Percentiles rank a stretch among this genome's conserved stretches.
Evolutionary conservation across 1,284 basidiomycete species (phyloP).

Genomic region (Ustilago trichophora): DNA sequence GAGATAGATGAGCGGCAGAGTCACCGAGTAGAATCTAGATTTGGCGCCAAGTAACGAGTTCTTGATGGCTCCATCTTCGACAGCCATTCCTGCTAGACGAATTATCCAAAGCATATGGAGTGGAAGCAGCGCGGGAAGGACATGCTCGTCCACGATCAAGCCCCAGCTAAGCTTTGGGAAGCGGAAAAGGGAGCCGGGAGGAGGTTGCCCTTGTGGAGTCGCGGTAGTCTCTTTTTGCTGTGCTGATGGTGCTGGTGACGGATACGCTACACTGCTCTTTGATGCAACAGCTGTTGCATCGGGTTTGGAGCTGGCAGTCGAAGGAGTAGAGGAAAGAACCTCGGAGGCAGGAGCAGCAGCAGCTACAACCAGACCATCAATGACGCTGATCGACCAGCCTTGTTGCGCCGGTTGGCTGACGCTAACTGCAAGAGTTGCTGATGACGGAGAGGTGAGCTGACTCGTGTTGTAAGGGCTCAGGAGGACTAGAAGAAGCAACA

Average conservation of each 20-base stretch:
- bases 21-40: slow-evolving; percentile 29
- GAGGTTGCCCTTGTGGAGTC: slow-evolving; percentile 25
- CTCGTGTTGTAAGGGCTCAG: slow-evolving; percentile 34
- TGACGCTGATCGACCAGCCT: slow-evolving; percentile 36
- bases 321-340: slow-evolving; percentile 1
- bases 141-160: slow-evolving; percentile 35
- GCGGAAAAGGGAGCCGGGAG: slow-evolving; percentile 43
- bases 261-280: background rate
- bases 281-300: too few relatives aligned
- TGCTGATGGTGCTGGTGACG: slow-evolving; percentile 18
- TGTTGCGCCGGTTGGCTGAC: slow-evolving; percentile 25
- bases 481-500: slow-evolving; percentile 44
- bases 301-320: background rate
- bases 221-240: background rate
- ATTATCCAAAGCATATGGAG: slow-evolving; percentile 45
- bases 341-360: slow-evolving; percentile 18
- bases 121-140: slow-evolving; percentile 33
- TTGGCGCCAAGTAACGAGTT: slow-evolving; percentile 27
- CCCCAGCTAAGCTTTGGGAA: slow-evolving; percentile 45
- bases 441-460: slow-evolving; percentile 20
- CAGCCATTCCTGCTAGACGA: slow-evolving; percentile 33
- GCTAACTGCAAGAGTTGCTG: slow-evolving; percentile 3
- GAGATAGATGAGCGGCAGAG: slow-evolving; percentile 37
- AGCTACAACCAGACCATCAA: slow-evolving; percentile 39
- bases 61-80: slow-evolving; percentile 45